Percentiles rank a stretch among this genome's conserved stretches.
These are phyloP conservation scores for Pythium monospermum DNA, from an alignment of 352 stramenopile genomes.

Conservation along the genomic window DNA sequence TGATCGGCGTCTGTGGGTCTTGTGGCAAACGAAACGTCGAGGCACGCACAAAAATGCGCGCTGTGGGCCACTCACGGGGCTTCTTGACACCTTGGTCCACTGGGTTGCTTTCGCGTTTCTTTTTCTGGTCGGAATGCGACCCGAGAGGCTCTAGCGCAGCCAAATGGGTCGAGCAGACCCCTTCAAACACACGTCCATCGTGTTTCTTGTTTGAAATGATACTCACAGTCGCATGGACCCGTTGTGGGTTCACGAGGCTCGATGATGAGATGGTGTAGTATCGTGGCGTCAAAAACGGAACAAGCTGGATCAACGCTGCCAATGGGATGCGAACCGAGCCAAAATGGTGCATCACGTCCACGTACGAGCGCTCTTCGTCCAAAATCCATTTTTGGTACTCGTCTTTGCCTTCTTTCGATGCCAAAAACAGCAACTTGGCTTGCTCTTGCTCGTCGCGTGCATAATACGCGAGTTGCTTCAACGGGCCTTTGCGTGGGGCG, in stretches of 20 bases:
- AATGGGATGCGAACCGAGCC: slow-evolving; percentile 53
- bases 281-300: slow-evolving; percentile 91
- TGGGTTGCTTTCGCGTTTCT: slow-evolving; percentile 65
- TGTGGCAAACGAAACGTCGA: slow-evolving; percentile 94
- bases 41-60: slow-evolving; percentile 91
- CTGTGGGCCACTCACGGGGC: slow-evolving; percentile 52
- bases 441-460: slow-evolving; percentile 52
- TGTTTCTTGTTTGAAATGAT: slow-evolving; percentile 84
- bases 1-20: slow-evolving; percentile 87
- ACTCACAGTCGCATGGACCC: slow-evolving; percentile 93
- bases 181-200: slow-evolving; percentile 83
- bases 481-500: slow-evolving; percentile 72
- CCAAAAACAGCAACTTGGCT: slow-evolving; percentile 44
- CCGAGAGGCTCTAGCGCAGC: slow-evolving; percentile 47
- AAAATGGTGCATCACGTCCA: slow-evolving; percentile 88
- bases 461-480: slow-evolving; percentile 84
- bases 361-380: slow-evolving; percentile 86
- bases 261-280: slow-evolving; percentile 99
- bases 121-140: slow-evolving; percentile 39
- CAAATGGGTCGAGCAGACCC: slow-evolving; percentile 94
- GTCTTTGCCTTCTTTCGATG: slow-evolving; percentile 87
- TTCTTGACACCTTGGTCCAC: slow-evolving; percentile 69
- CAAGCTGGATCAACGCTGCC: slow-evolving; percentile 88
- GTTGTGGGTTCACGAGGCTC: slow-evolving; percentile 85
- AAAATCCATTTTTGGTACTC: slow-evolving; percentile 94